phyloP scores from a whole-genome alignment of 2,329 filamentous ascomycete genomes.

The Bipolaris gigantea region DNA sequence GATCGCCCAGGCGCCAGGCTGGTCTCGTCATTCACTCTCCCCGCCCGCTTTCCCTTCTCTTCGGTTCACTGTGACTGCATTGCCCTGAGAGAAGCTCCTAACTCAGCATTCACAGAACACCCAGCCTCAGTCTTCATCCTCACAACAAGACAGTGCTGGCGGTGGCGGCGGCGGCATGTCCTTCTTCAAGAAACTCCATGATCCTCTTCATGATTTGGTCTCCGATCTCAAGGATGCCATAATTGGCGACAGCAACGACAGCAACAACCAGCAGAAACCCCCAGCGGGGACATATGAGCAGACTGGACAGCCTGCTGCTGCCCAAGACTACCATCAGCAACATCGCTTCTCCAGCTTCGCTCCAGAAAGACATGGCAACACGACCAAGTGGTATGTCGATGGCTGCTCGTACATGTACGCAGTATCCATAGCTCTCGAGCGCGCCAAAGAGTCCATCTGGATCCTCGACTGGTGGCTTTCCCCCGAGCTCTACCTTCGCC shows the following conservation, averaged over 20 bases:
- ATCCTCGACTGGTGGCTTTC: slow-evolving; percentile 90
- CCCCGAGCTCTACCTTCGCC: slow-evolving; percentile 82
- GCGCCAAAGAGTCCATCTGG: slow-evolving; percentile 75
- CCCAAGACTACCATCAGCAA: slow-evolving; percentile 47
- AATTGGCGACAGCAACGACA: slow-evolving; percentile 50
- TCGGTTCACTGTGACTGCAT: slow-evolving; percentile 1
- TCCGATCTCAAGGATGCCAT: slow-evolving; percentile 55
- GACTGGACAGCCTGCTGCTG: slow-evolving; percentile 26
- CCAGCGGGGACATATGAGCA: slow-evolving; percentile 32
- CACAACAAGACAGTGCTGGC: slow-evolving; percentile 24
- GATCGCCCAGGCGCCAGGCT: slow-evolving; percentile 16
- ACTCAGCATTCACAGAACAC: slow-evolving; percentile 15
- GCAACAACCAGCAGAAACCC: slow-evolving; percentile 46
- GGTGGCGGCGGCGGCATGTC: slow-evolving; percentile 42
- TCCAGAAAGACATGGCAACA: slow-evolving; percentile 68
- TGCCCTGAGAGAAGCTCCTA: slow-evolving; percentile 1
- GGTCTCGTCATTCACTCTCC: slow-evolving; percentile 10
- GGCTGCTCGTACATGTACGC: slow-evolving; percentile 71
- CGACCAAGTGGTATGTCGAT: slow-evolving; percentile 86
- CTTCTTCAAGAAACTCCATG: slow-evolving; percentile 59
- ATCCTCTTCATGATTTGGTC: slow-evolving; percentile 54
- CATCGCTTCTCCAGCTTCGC: slow-evolving; percentile 68
- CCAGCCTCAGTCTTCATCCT: slow-evolving; percentile 31
- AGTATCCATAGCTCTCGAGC: slow-evolving; percentile 76
- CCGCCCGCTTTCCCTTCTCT: slow-evolving; percentile 1